Evolutionary conservation across 1,284 basidiomycete species (phyloP).

Genomic region (Heterobasidion parviporum): DNA sequence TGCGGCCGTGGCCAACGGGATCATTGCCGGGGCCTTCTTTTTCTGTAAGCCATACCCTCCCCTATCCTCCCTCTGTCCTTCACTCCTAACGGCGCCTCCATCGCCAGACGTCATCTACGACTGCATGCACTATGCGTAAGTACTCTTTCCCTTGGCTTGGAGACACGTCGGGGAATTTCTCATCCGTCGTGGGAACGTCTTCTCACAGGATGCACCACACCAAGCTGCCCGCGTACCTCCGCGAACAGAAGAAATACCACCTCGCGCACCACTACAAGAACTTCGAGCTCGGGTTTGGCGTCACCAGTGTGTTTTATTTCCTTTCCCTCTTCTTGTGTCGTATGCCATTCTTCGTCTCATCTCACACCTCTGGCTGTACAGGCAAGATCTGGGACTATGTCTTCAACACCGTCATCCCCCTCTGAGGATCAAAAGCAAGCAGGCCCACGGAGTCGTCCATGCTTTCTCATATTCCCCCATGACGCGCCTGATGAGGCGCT

Average conservation of each 20-base stretch:
- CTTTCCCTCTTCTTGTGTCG: not conserved
- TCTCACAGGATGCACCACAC: conserved; percentile 72
- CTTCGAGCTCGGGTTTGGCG: conserved; percentile 97
- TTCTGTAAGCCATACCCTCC: conserved; percentile 60
- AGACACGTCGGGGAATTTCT: not conserved
- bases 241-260: conserved; percentile 95
- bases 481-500: too few relatives aligned
- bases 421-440: conserved; percentile 25
- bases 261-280: conserved; percentile 99
- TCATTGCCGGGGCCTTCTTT: conserved; percentile 85
- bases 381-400: conserved; percentile 94
- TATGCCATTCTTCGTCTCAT: not conserved
- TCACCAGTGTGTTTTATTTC: conserved; percentile 58
- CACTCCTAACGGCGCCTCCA: conserved; percentile 1
- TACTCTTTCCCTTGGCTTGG: conserved; percentile 6
- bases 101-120: conserved; percentile 76
- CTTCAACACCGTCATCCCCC: conserved; percentile 76
- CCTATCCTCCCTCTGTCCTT: not conserved
- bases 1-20: conserved; percentile 79
- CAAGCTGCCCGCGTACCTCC: conserved; percentile 82
- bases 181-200: conserved; percentile 5
- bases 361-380: conserved; percentile 15
- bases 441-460: not conserved
- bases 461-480: too few relatives aligned
- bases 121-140: conserved; percentile 87